Base-by-base conservation (phyloP, 139 green algal species). In the Coelastrella sp. region DNA sequence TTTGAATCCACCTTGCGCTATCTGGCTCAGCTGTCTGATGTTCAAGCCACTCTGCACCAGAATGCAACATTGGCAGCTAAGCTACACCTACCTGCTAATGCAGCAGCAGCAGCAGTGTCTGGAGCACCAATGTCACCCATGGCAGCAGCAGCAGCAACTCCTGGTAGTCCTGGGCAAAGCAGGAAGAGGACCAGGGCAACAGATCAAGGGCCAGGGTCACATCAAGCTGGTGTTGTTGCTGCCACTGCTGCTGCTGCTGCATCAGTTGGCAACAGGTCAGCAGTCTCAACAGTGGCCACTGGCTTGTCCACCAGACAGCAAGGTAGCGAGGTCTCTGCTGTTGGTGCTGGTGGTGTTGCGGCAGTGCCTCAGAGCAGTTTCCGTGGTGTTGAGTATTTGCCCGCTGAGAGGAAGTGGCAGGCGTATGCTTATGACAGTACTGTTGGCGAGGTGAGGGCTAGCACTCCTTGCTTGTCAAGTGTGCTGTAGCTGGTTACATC, bases 361-460 rank as follows among this genome's bases (percentile, higher is more conserved):
- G 8, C 5, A 40, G 9, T 69, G 62, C 62, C 25, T 15, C 62
- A 34, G 19, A 81, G 76, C 76, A 71, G 59, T 57, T 83, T 73
- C 57, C 57, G 34, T 34, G 76, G 76, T 35, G 53, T 72, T 37
- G 50, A 72, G 57, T 83, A 72, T 11, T 25, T 83, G 57, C 76
- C 53, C 30, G 76, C 53, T 41, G 38, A 83, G 57, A 21, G 21
- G 4, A 40, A 57, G 76, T 83, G 76, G 76, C 76, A 83, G 25
- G 57, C 76, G 19, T 83, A 73, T 41, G n/a, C 53, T 34, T 38
- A 51, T 40, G 51, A 82, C 32, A 50, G 34, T 9, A 40, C 7
- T 23, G 34, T 67, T 0, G 48, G 50, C 17, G 74, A 67, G 35
- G 34, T 50, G 51, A 48, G 34, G n/a, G n/a, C n/a, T n/a, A n/a